Evolutionary conservation across 257 asterid species (phyloP), one percentile per base, ranked within the genome.

Genomic region (Fraxinus pennsylvanica): DNA sequence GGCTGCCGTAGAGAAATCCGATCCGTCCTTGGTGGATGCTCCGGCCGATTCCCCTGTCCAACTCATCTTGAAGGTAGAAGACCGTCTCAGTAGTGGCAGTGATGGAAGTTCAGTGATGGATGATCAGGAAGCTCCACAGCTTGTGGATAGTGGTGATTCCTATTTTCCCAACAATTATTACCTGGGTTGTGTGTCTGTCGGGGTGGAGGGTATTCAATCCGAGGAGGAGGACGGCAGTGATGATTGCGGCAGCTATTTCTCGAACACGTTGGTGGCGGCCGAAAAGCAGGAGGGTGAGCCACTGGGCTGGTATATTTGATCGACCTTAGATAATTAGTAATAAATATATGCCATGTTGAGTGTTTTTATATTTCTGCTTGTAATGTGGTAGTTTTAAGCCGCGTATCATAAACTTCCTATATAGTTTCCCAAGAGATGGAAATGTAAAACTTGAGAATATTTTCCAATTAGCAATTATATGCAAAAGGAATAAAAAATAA

Each of bases 281-380:
- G 96, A 73, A 73, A 89, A 86, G 88, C 90, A 87, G 80, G 90
- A 78, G 15, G 82, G 85, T 35, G 97, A 90, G 86, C 90, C 89
- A 43, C 80, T 90, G 67, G 91, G 92, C 9, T 94, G 97, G 97
- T 91, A 89, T 76, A 86, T 91, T 82, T 92, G 97, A 97, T 81
- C 89, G 50, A 38, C 50, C 68, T 21, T 68, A 22, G 73, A 73
- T 38, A 63, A 43, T 41, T 68, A 67, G 4, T 74, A 65, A 39
- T 59, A 75, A n/a, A 59, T 36, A 72, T 45, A 45, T 33, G 69
- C 21, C 35, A 72, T 5, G 65, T 6, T 7, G 21, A 72, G 65
- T 72, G 57, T 43, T 15, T 41, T 27, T 22, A 9, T 6, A 41
- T 72, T 41, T 43, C 35, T 72, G 76, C 63, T 72, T 12, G 76